Evolutionary conservation across 208 protist species (phyloP).

Genomic region (Tritrichomonas foetus): DNA sequence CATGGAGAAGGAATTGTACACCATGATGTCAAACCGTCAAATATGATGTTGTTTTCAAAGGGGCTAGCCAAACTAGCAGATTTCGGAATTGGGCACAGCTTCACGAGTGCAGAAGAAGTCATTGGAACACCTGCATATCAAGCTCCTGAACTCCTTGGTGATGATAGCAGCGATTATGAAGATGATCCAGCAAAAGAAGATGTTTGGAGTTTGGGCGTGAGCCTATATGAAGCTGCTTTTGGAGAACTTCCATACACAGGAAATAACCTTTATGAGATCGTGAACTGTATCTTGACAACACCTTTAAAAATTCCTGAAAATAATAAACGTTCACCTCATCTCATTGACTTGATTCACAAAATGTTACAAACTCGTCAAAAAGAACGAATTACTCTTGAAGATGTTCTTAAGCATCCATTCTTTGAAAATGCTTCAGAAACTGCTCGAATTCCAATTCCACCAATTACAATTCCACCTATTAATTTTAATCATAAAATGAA

Average conservation of each 20-base stretch:
- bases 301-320: neutral
- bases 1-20: neutral
- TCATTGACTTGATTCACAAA: neutral
- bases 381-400: neutral
- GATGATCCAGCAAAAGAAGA: neutral
- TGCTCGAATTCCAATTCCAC: too few species aligned
- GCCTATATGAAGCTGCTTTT: neutral
- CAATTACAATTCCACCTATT: too few species aligned
- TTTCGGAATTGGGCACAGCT: neutral
- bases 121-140: conserved; percentile 10
- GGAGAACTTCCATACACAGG: neutral
- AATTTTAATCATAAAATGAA: neutral
- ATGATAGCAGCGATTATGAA: neutral
- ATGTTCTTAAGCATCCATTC: neutral
- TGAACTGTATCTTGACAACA: neutral
- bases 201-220: conserved; percentile 15
- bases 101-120: neutral
- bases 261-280: conserved; percentile 7
- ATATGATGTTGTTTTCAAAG: neutral
- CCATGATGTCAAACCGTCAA: neutral
- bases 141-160: neutral
- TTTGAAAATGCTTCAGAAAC: neutral
- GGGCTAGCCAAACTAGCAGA: neutral
- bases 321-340: neutral
- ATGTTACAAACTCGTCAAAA: neutral